Conservation (phyloP, 371 early-diverging fungal species). For the Mortierella sp. region DNA sequence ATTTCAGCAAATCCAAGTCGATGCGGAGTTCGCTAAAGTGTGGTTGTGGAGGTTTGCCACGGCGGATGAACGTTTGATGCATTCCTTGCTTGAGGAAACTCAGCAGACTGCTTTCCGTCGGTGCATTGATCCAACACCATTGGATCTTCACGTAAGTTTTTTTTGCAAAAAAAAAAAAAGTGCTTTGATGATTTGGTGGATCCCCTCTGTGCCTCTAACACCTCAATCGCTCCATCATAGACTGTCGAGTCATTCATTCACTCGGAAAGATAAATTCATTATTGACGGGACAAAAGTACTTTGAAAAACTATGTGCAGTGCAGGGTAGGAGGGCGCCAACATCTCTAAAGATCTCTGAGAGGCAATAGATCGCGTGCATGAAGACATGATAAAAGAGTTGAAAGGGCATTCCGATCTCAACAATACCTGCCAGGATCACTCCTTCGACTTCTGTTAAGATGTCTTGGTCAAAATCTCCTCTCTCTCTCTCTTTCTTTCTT, state of each 20-base stretch:
- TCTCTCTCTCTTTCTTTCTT: too few species aligned
- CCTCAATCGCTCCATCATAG: too few species aligned
- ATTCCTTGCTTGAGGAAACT: conserved; percentile 66
- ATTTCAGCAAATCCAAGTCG: conserved; percentile 71
- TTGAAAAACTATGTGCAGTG: conserved; percentile 18
- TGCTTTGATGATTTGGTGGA: background rate
- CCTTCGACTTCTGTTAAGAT: too few species aligned
- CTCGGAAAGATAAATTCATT: conserved; percentile 22
- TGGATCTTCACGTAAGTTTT: conserved; percentile 49
- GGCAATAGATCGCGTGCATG: too few species aligned
- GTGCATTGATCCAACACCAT: conserved; percentile 54
- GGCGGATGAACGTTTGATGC: conserved; percentile 56
- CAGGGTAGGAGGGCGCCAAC: conserved; percentile 3
- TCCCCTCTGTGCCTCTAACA: too few species aligned
- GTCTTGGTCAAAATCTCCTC: too few species aligned
- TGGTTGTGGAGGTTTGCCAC: conserved; percentile 57
- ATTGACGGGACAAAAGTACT: background rate
- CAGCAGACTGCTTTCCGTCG: conserved; percentile 63
- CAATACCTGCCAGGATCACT: too few species aligned
- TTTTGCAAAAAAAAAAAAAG: too few species aligned
- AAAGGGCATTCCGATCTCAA: too few species aligned
- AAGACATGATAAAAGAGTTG: too few species aligned
- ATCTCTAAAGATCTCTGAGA: background rate
- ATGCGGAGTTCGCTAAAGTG: conserved; percentile 65
- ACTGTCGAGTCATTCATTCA: conserved; percentile 31